Evolutionary conservation across 371 early-diverging fungal genomes (phyloP), one percentile per base, ranked within the genome.

Genomic region (Nematocida major): DNA sequence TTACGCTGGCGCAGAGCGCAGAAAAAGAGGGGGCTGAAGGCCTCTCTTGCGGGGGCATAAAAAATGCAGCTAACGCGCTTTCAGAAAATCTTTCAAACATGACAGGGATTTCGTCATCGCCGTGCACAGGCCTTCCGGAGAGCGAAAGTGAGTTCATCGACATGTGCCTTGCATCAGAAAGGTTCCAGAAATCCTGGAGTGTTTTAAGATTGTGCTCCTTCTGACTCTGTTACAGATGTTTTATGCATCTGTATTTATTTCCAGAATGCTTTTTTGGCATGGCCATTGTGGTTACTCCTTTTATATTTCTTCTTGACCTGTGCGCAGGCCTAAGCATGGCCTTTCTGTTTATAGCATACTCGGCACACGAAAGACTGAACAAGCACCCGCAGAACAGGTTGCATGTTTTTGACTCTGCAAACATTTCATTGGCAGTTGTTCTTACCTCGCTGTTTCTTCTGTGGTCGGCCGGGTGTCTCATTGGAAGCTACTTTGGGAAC

Each of bases 191-290:
- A 30, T 73, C 76, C 11, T 73, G 61, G 63, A 15, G 13, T 18
- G 76, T 43, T 20, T 49, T 73, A 50, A 61, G 65, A 65, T 24
- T 47, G 43, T 30, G 36, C 49, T 36, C 76, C 24, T 15, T 26
- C 30, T 38, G 11, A 53, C 78, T 63, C 45, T 63, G 65, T 63
- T n/a, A 63, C 76, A 73, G 11, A 70, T 24, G 11, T 70, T n/a
- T n/a, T 62, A 70, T 62, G 62, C 70, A 70, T 34, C 22, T 59
- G n/a, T 59, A 59, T 34, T 34, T 28, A 59, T 34, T 32, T 5
- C 15, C 5, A 4, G 7, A 18, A 9, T 65, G 26, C 49, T 7
- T 24, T 34, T 22, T 49, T 9, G 22, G 5, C 34, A 73, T 73
- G 76, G 18, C 76, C 7, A 61, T 73, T 22, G 9, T 13, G 5